Base-by-base conservation (phyloP, 2,329 filamentous ascomycete genomes). In the Sporothrix dimorphospora region DNA sequence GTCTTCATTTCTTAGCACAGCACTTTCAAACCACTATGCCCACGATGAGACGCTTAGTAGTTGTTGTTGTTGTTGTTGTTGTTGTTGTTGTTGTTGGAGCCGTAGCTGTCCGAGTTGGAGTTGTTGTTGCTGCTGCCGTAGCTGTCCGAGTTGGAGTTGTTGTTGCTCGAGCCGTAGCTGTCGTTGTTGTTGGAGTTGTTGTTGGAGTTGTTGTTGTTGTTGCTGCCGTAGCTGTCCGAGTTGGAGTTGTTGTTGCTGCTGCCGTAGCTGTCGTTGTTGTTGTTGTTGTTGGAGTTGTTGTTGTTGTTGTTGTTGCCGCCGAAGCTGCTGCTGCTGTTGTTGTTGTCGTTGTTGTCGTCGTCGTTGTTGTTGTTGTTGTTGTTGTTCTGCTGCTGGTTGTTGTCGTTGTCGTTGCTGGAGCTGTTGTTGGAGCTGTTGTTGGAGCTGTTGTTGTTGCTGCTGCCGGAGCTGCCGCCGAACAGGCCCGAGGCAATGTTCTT, bases 401-500 rank as follows among this genome's bases (percentile, higher is more conserved):
- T 16, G 61, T 19, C 30, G 19, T n/a, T 16, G 47, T 49, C 38
- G 57, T 69, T 49, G 30, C 45, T 38, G 27, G 19, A 7, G 57
- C 24, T 40, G 68, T 72, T 65, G 74, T 68, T 72, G 69, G 69
- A 65, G 72, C 45, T 47, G 51, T 16, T 55, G 57, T 12, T 45
- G 70, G n/a, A 8, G 67, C 72, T 65, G 74, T 68, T 72, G 69
- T 70, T 68, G 72, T 49, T 47, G 51, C n/a, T 55, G 57, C 19
- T 45, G 70, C 63, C 71, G 57, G 21, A 21, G 67, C 45, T 53
- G 67, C 45, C 42, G 40, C 70, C 42, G 7, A 72, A 68, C 2
- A 71, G 16, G 12, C 69, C 72, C 9, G 61, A 59, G 49, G 67
- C 72, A 34, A 71, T 73, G 72, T 55, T 72, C 42, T 73, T 72